Base-by-base conservation (phyloP, 352 stramenopile species). In the Thraustochytrium sp. region DNA sequence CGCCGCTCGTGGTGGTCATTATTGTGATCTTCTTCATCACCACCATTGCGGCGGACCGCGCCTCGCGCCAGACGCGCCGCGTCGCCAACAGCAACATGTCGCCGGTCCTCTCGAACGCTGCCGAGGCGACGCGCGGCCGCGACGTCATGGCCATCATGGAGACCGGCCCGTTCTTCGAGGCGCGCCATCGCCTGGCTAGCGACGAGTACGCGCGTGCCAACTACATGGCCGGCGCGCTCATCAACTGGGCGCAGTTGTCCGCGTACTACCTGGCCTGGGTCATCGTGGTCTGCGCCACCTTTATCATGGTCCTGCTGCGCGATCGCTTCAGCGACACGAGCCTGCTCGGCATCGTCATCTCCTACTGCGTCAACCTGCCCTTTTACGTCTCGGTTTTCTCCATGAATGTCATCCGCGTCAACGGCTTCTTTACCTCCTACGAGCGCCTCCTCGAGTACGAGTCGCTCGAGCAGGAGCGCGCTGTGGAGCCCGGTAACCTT, bases 1-100 rank as follows among this genome's bases (percentile, higher is more conserved):
- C 49, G 1, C 36, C 26, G 23, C 16, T 84, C 18, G 42, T 84
- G n/a, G 59, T 73, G 0, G 38, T 84, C 0, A 86, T 97, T 1
- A 85, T 88, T 3, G 91, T 92, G 18, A 74, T 96, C 3, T 97
- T 97, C 85, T 90, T 5, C 82, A 93, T 44, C 87, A 91, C 56
- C 87, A 88, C 59, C 90, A 86, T 88, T 93, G 92, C 75, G 68
- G 89, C 49, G 31, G 75, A 84, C 40, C 90, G 90, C 76, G 89
- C 89, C 46, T 91, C 86, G 16, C 92, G 90, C 0, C 90, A 93
- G 78, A 76, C 93, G 5, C 88, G 92, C 63, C 86, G 91, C 40
- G 82, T 92, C 44, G 87, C 88, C 5, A 91, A 86, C 77, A 85
- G 92, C 55, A 86, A 87, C 31, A 88, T 89, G 59, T 93, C 89